Evolutionary conservation across 192 early-diverging fungal species (phyloP), one percentile per base, ranked within the genome.

Genomic region (Gaertneriomyces sp.): DNA sequence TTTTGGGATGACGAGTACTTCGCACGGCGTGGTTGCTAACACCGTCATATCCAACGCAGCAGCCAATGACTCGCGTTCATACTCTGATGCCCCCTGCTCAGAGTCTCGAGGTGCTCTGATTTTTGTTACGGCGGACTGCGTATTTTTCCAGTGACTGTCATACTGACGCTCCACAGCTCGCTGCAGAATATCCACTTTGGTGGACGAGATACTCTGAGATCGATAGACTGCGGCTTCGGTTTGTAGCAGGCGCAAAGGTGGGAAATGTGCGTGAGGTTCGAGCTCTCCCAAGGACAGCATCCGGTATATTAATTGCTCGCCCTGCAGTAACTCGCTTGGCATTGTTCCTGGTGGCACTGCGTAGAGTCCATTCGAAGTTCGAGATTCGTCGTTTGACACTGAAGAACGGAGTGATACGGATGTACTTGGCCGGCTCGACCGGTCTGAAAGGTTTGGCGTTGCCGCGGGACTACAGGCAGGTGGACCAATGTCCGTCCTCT

Each of bases 161-260:
- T 51, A 51, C 6, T 51, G 49, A n/a, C 49, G n/a, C 49, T 5
- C 49, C 49, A 51, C 49, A 20, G 49, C 49, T 20, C n/a, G n/a
- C 3, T 20, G 49, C n/a, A 51, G 49, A 6, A 51, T 5, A 5
- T 51, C 49, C n/a, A 51, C 6, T 51, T 51, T 51, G 49, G 49
- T 6, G 0, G 49, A n/a, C n/a, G 49, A 51, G 3, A 51, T 20
- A 51, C 20, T n/a, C 20, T 51, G 49, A 20, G 20, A 17, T 51
- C 49, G n/a, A n/a, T 17, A 17, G 20, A 17, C 49, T 3, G 49
- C 20, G n/a, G 49, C 49, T 51, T 51, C 49, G 49, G 49, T 17
- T 5, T 20, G 49, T 51, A 51, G 20, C 5, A 51, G 6, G n/a
- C 49, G 49, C n/a, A 51, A 20, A 4, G 49, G 49, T n/a, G 49